Base-by-base conservation (phyloP, 1,139 yeast genomes). In the Suhomyces bokatorum region DNA sequence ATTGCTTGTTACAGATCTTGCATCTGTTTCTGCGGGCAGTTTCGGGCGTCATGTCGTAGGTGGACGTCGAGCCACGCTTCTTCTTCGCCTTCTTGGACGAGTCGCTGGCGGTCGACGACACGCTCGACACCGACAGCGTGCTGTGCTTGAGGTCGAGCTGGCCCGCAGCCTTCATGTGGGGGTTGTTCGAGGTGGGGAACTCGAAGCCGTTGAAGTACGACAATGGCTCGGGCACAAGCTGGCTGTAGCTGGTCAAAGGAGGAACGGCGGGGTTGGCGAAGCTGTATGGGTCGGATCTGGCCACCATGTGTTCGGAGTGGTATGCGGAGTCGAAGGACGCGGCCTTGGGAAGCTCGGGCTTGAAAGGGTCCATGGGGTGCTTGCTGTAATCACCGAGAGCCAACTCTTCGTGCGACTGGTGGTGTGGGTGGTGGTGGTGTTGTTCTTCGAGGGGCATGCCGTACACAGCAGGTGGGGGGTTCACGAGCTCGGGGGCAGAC, bases 1-100 rank as follows among this genome's bases (percentile, higher is more conserved):
- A 88, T 39, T 80, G 81, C 62, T 87, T 87, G 43, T 80, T 76
- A 63, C 97, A 89, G n/a, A 81, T 73, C 26, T 74, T 67, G 61
- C 96, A 88, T 39, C 76, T 61, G 55, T 76, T 73, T 40, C 68
- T 46, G 17, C 59, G 60, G 6, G 70, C 70, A 1, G 70, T 63
- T 49, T 61, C 63, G 2, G 70, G 69, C 2, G 67, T 59, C 70
- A 66, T 65, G 44, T 60, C 61, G 33, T 57, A 60, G 10, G 55
- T 58, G 12, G 61, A 54, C 5, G 59, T 47, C 1, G 60, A 49
- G 1, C 53, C 54, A 37, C 55, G 49, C 44, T 59, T 48, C 44
- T 54, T 55, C 26, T 42, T 16, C 17, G 36, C 41, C 29, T 39
- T 46, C 22, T 20, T 20, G 24, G 24, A 20, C 9, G 29, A 4